Percentiles rank a stretch among this genome's conserved stretches.
Conservation (phyloP, 2,329 filamentous ascomycete genomes). For the Rhytidhysteron rufulum region DNA sequence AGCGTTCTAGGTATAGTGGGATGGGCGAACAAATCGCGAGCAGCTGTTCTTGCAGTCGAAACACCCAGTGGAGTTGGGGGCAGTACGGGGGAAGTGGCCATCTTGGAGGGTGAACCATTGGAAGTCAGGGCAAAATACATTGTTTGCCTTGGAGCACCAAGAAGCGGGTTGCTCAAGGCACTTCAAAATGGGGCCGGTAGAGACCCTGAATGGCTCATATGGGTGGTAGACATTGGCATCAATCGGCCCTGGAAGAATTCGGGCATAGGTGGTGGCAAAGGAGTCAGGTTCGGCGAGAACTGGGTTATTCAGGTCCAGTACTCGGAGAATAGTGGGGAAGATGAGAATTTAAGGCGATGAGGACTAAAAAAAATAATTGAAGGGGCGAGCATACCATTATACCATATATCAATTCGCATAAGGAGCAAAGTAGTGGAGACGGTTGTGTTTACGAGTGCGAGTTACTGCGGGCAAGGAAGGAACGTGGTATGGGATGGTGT, state of each 20-base stretch:
- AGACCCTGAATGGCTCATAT: conserved; percentile 67
- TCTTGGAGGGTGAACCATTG: conserved; percentile 70
- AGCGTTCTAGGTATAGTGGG: conserved; percentile 86
- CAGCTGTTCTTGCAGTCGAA: conserved; percentile 81
- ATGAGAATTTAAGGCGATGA: conserved; percentile 3
- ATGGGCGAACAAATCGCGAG: conserved; percentile 86
- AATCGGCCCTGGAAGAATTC: conserved; percentile 82
- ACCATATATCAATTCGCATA: no score
- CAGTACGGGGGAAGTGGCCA: conserved; percentile 56
- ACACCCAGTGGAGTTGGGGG: conserved; percentile 86
- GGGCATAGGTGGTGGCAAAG: conserved; percentile 73
- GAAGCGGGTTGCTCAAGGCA: conserved; percentile 76
- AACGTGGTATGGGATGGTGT: no score
- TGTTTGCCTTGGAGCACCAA: conserved; percentile 80
- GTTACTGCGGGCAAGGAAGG: no score
- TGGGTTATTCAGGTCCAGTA: conserved; percentile 74
- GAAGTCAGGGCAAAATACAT: conserved; percentile 80
- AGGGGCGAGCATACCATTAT: no score
- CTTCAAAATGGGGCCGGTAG: conserved; percentile 58
- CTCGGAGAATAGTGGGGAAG: conserved; percentile 15
- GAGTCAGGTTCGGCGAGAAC: conserved; percentile 80
- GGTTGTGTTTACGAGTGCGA: no score
- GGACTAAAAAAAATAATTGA: no score
- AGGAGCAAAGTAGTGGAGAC: no score
- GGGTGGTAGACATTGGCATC: conserved; percentile 83